Conservation (phyloP, 202 grass and related monocot species). For the Zizania palustris region DNA sequence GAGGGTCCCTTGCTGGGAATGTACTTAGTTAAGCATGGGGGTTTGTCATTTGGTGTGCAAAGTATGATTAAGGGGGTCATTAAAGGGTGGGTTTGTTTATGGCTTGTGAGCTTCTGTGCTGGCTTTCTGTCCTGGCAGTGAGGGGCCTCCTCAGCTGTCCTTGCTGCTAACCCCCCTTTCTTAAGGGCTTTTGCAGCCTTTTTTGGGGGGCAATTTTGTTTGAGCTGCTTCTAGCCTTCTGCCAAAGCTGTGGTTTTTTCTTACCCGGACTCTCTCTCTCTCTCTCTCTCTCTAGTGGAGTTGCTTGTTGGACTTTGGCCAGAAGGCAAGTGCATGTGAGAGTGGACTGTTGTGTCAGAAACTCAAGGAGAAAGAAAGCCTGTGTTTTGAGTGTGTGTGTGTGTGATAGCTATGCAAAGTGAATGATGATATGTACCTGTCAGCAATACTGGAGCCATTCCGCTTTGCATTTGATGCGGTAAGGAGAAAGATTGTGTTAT, state of each 20-base stretch:
- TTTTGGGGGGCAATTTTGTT: slow-evolving; percentile 42
- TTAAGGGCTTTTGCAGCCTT: slow-evolving; percentile 51
- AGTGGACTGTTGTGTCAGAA: slow-evolving; percentile 54
- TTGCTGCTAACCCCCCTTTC: slow-evolving; percentile 45
- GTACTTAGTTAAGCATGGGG: slow-evolving; percentile 55
- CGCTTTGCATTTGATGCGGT: slow-evolving; percentile 17
- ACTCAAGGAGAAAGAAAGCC: slow-evolving; percentile 30
- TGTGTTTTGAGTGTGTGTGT: slow-evolving; percentile 34
- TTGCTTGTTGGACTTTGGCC: slow-evolving; percentile 42
- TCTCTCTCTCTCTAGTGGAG: slow-evolving; percentile 5
- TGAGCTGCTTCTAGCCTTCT: slow-evolving; percentile 42
- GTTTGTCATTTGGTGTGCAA: slow-evolving; percentile 59
- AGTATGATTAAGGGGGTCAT: slow-evolving; percentile 61
- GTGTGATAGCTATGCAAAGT: slow-evolving; percentile 31
- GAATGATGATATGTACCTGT: slow-evolving; percentile 55
- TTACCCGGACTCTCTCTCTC: background rate
- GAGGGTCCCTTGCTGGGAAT: slow-evolving; percentile 34
- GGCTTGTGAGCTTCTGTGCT: slow-evolving; percentile 36
- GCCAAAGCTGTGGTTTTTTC: slow-evolving; percentile 35
- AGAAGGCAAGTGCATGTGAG: slow-evolving; percentile 52
- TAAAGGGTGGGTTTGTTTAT: slow-evolving; percentile 36
- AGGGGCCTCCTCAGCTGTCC: slow-evolving; percentile 20
- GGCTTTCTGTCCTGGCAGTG: slow-evolving; percentile 50
- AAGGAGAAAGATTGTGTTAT: slow-evolving; percentile 8
- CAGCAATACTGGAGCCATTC: slow-evolving; percentile 36